phyloP scores from a whole-genome alignment of 2,329 filamentous ascomycete species.

The Chaetomiaceae sp. region DNA sequence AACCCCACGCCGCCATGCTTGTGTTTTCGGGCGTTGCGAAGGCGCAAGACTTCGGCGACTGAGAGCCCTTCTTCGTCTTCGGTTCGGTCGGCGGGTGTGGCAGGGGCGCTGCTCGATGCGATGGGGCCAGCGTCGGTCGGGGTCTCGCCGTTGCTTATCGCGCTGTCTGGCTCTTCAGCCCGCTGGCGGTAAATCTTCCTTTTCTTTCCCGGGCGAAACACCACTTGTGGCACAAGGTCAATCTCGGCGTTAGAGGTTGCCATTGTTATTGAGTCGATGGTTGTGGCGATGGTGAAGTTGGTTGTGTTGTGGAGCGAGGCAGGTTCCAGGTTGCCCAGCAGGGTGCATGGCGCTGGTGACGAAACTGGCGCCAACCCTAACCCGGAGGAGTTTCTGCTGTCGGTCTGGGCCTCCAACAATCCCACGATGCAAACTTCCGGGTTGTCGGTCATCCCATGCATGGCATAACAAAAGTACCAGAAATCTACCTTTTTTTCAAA shows the following conservation, averaged over 20 bases:
- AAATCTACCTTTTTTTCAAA: neutral
- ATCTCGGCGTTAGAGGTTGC: constrained; percentile 10
- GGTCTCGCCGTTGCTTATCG: constrained; percentile 13
- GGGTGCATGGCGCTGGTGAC: neutral
- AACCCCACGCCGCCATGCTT: constrained; percentile 56
- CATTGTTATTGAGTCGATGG: constrained; percentile 15
- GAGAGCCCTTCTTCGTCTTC: constrained; percentile 38
- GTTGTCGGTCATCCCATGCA: too few species aligned
- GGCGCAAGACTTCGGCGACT: constrained; percentile 48
- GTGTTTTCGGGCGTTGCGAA: constrained; percentile 48
- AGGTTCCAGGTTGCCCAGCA: neutral
- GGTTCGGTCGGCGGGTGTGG: neutral
- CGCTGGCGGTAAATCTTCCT: constrained; percentile 56
- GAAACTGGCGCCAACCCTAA: constrained; percentile 1
- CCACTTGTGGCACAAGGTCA: constrained; percentile 34
- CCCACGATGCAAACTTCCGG: too few species aligned
- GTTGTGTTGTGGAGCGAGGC: neutral
- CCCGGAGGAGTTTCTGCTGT: neutral
- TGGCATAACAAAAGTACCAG: too few species aligned
- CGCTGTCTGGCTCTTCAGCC: constrained; percentile 29
- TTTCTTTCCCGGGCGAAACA: constrained; percentile 57
- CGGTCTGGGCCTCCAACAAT: neutral
- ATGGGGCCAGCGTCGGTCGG: constrained; percentile 10
- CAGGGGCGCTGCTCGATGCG: constrained; percentile 9
- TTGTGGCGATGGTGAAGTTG: neutral